Conservation (phyloP, 805 yeast species). For the Wickerhamomyces alni region DNA sequence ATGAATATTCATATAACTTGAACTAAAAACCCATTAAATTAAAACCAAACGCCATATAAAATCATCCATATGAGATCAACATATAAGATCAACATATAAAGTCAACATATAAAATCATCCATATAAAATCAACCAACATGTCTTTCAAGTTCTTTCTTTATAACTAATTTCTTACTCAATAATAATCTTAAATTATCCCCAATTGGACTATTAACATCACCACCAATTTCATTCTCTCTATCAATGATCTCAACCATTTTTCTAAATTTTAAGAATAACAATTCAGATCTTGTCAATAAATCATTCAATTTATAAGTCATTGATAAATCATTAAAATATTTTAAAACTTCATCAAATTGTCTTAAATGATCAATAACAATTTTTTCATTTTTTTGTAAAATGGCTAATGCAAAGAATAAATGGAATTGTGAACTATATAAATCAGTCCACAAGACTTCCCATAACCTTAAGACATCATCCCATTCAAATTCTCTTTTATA, state of each 20-base stretch:
- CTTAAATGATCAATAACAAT: slow-evolving; percentile 67
- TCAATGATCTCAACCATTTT: slow-evolving; percentile 79
- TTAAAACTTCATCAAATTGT: slow-evolving; percentile 86
- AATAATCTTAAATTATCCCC: slow-evolving; percentile 52
- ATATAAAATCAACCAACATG: no score
- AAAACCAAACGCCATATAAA: no score
- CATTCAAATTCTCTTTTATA: slow-evolving; percentile 86
- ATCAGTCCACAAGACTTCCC: slow-evolving; percentile 94
- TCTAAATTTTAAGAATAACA: slow-evolving; percentile 72
- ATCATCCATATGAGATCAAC: no score
- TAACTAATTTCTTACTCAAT: slow-evolving; percentile 53
- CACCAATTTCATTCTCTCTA: slow-evolving; percentile 3
- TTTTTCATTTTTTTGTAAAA: slow-evolving; percentile 81
- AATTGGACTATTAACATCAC: slow-evolving; percentile 23
- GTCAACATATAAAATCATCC: no score
- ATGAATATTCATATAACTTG: background rate
- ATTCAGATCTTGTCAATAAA: slow-evolving; percentile 75
- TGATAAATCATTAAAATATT: slow-evolving; percentile 86
- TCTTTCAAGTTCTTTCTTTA: slow-evolving; percentile 49
- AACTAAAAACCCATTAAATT: no score
- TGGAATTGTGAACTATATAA: slow-evolving; percentile 82
- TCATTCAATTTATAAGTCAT: slow-evolving; percentile 72
- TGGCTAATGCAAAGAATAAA: slow-evolving; percentile 78
- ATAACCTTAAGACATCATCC: slow-evolving; percentile 68
- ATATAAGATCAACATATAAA: no score